Conservation (phyloP, 2,329 filamentous ascomycete genomes). For the Ophiocordyceps unilateralis region DNA sequence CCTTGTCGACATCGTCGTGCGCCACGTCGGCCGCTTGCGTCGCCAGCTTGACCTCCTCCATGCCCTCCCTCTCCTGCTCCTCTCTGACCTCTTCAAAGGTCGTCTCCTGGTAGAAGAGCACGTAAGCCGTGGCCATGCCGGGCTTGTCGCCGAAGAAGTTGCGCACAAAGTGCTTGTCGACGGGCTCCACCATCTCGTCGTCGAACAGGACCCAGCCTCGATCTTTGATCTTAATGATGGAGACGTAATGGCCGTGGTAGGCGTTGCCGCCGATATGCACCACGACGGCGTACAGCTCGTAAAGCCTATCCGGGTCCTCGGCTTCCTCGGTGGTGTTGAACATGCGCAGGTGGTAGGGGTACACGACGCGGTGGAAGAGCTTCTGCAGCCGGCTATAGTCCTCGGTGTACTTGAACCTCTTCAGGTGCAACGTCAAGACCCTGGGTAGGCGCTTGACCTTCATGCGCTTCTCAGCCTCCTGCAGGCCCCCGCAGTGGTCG, state of each 20-base stretch:
- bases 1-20: slow-evolving; percentile 27
- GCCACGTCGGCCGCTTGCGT: slow-evolving; percentile 39
- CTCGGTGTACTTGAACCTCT: slow-evolving; percentile 97
- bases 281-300: slow-evolving; percentile 92
- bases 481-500: slow-evolving; percentile 87
- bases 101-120: slow-evolving; percentile 93
- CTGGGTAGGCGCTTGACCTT: slow-evolving; percentile 92
- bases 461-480: slow-evolving; percentile 98
- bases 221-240: slow-evolving; percentile 94
- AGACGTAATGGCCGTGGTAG: slow-evolving; percentile 94
- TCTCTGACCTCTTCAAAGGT: slow-evolving; percentile 48
- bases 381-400: slow-evolving; percentile 89
- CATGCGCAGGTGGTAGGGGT: slow-evolving; percentile 87
- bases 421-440: slow-evolving; percentile 81
- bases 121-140: slow-evolving; percentile 85
- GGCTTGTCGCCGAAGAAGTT: slow-evolving; percentile 95
- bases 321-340: slow-evolving; percentile 97
- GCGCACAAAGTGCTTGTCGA: slow-evolving; percentile 87
- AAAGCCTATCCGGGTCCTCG: slow-evolving; percentile 80
- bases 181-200: slow-evolving; percentile 95
- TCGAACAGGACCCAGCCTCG: slow-evolving; percentile 93
- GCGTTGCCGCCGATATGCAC: slow-evolving; percentile 94
- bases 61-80: slow-evolving; percentile 70
- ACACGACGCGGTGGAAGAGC: slow-evolving; percentile 89
- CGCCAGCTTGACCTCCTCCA: slow-evolving; percentile 41